Conservation (phyloP, 2,329 filamentous ascomycete genomes). For the Fulvia fulva region DNA sequence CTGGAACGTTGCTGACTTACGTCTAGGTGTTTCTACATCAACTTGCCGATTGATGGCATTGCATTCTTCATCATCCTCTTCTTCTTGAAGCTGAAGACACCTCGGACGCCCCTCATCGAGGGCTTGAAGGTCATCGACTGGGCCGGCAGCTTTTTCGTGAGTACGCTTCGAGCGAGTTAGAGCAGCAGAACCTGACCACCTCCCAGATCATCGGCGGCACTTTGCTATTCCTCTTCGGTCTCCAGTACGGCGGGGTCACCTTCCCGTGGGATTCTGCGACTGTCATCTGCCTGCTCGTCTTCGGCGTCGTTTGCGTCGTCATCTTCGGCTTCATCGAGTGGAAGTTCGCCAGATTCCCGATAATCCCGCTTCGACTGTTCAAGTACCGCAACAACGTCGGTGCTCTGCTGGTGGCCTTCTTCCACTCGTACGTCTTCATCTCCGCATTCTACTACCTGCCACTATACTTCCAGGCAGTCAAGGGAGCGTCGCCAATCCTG, state of each 20-base stretch:
- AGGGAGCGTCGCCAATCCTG: constrained; percentile 55
- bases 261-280: constrained; percentile 53
- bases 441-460: constrained; percentile 67
- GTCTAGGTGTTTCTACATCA: constrained; percentile 51
- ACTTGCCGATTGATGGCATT: constrained; percentile 56
- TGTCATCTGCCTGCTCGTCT: constrained; percentile 53
- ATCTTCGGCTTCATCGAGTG: constrained; percentile 60
- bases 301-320: constrained; percentile 46
- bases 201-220: constrained; percentile 45
- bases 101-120: constrained; percentile 45
- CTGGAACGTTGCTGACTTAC: neutral
- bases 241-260: constrained; percentile 51
- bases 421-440: constrained; percentile 56
- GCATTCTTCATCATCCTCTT: constrained; percentile 48
- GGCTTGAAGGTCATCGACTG: constrained; percentile 53
- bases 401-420: constrained; percentile 47
- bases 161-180: neutral
- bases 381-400: constrained; percentile 54
- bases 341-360: constrained; percentile 59
- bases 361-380: constrained; percentile 66
- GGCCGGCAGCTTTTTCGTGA: constrained; percentile 45
- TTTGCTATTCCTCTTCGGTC: constrained; percentile 50
- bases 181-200: neutral
- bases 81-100: constrained; percentile 54
- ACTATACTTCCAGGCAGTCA: constrained; percentile 67